Evolutionary conservation across 306 rosid species (phyloP), one percentile per base, ranked within the genome.

Genomic region (Fragaria ananassa): DNA sequence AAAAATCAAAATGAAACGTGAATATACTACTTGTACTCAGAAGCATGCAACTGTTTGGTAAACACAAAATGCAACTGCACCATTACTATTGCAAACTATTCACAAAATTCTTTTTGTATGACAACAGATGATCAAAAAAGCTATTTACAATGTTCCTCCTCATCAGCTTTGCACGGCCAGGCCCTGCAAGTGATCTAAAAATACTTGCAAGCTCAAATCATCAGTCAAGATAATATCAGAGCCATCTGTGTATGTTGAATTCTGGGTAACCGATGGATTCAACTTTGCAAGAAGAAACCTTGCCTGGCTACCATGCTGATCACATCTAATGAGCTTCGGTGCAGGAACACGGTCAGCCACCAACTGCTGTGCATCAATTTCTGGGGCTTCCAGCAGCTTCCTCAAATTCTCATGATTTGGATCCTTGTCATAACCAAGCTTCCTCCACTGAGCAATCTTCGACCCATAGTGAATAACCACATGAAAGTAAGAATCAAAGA

Each of bases 201-300:
- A 93, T 66, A 86, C 96, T 82, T 93, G 83, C 89, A 93, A 82
- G 84, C 98, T 93, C 86, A 93, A 83, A 68, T 93, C 98, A 84
- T 93, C 98, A 0, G 97, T 93, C 60, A 91, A 86, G 78, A 93
- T 84, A 70, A 93, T 74, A 68, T 93, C 98, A 0, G 96, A 91
- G 37, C 97, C 97, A 10, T 83, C 88, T 10, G 89, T 87, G 77
- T 87, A 85, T 3, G 96, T 88, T 37, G 97, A 88, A 71, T 91
- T 87, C 68, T 93, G 97, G 14, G 97, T 93, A 73, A 91, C 97
- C 18, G 97, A 91, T 21, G 96, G 98, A 81, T 91, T 93, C 89
- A 93, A 76, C 88, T 90, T 93, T 75, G 96, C 98, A 29, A 93
- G 96, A 82, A 93, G 97, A 81, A 93, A 90, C 86, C 98, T 89